Conservation (phyloP, 306 rosid species). For the Cucumis cinereus region DNA sequence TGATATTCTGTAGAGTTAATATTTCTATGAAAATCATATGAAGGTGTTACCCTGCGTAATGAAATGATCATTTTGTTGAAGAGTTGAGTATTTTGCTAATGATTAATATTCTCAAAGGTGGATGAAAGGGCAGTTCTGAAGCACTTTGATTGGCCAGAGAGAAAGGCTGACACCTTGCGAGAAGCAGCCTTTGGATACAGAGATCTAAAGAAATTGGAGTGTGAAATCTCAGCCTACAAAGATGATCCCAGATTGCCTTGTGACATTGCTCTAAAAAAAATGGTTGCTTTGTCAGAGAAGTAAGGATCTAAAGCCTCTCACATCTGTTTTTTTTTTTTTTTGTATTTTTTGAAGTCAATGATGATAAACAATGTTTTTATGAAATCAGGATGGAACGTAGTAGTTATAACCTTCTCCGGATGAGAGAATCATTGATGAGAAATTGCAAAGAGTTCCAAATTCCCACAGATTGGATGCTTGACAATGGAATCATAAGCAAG, state of each 20-base stretch:
- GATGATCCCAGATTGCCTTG: constrained; percentile 65
- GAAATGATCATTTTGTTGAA: background rate
- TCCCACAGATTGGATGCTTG: constrained; percentile 94
- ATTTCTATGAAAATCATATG: background rate
- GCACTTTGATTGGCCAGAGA: constrained; percentile 97
- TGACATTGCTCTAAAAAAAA: constrained; percentile 76
- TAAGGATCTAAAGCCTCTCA: constrained; percentile 15
- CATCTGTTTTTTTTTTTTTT: background rate
- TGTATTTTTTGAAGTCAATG: background rate
- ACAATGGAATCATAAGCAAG: constrained; percentile 85
- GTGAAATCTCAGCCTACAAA: constrained; percentile 71
- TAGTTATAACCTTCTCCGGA: constrained; percentile 67
- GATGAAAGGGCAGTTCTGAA: constrained; percentile 96
- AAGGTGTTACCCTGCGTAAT: background rate
- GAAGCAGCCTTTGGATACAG: constrained; percentile 89
- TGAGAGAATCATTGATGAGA: constrained; percentile 71
- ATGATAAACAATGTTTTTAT: background rate
- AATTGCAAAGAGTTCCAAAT: constrained; percentile 74
- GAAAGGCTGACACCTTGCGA: constrained; percentile 88
- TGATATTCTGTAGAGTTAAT: background rate
- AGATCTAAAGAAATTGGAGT: constrained; percentile 77
- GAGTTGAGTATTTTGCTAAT: background rate
- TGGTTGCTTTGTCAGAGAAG: constrained; percentile 89
- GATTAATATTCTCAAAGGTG: constrained; percentile 36
- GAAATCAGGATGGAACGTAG: constrained; percentile 80